Conservation (phyloP, 1,284 basidiomycete species). For the Sporisorium scitamineum region DNA sequence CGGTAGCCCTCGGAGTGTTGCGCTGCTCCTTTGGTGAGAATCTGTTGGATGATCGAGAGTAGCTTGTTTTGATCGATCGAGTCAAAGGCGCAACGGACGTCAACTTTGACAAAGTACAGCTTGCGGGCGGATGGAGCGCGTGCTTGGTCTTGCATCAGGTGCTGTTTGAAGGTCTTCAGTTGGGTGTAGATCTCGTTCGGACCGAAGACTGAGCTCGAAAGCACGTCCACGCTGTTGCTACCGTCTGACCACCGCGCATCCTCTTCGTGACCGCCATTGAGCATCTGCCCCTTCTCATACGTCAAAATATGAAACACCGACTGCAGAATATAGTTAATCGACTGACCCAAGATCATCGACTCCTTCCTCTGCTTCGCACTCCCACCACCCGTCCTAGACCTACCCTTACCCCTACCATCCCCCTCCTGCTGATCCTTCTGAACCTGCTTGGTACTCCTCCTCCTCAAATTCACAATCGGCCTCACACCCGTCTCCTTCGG, state of each 20-base stretch:
- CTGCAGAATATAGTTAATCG: constrained; percentile 88
- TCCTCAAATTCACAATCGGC: constrained; percentile 90
- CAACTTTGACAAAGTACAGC: constrained; percentile 93
- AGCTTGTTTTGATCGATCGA: constrained; percentile 91
- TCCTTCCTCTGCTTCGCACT: constrained; percentile 27
- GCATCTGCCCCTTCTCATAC: constrained; percentile 47
- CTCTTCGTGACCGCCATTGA: neutral
- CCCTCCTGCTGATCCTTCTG: constrained; percentile 17
- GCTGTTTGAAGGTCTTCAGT: constrained; percentile 47
- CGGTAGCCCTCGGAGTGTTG: constrained; percentile 50
- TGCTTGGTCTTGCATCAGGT: constrained; percentile 8
- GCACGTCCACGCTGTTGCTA: constrained; percentile 1
- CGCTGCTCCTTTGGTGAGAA: constrained; percentile 68
- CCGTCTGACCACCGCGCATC: neutral
- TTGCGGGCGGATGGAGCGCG: constrained; percentile 6
- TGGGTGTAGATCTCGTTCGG: constrained; percentile 70
- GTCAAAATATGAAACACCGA: constrained; percentile 71
- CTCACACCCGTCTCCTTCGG: constrained; percentile 95
- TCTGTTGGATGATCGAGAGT: constrained; percentile 78
- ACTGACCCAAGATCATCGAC: constrained; percentile 70
- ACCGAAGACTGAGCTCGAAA: constrained; percentile 60
- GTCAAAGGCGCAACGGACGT: constrained; percentile 95
- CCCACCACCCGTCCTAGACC: neutral
- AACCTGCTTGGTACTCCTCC: constrained; percentile 71
- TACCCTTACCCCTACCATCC: constrained; percentile 3